phyloP scores from a whole-genome alignment of 306 rosid genomes.

The Quercus alba region DNA sequence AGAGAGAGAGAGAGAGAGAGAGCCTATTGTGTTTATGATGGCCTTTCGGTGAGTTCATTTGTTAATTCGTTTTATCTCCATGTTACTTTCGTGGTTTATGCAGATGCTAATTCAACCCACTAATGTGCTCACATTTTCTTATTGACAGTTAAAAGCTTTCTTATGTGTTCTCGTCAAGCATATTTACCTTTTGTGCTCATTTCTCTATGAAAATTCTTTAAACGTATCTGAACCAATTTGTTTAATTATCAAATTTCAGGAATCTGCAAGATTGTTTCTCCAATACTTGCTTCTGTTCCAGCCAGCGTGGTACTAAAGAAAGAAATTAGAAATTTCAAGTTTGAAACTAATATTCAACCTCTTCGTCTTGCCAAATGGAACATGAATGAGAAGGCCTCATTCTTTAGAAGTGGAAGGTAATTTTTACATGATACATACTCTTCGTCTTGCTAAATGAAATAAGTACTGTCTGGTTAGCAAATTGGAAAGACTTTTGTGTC shows the following conservation, averaged over 20 bases:
- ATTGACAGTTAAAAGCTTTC: not conserved
- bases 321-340: slow-evolving; percentile 32
- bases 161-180: not conserved
- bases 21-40: too few relatives aligned
- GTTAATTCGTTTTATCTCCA: too few relatives aligned
- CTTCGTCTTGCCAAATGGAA: slow-evolving; percentile 30
- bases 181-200: not conserved
- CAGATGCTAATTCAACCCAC: too few relatives aligned
- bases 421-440: not conserved
- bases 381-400: slow-evolving; percentile 6
- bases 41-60: too few relatives aligned
- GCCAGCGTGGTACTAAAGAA: slow-evolving; percentile 28
- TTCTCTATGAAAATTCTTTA: not conserved
- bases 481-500: too few relatives aligned
- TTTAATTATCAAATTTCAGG: slow-evolving; percentile 26
- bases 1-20: too few relatives aligned
- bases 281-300: slow-evolving; percentile 28
- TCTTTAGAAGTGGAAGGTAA: slow-evolving; percentile 30
- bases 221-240: not conserved
- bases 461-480: too few relatives aligned
- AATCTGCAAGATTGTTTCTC: slow-evolving; percentile 38
- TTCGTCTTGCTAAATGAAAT: too few relatives aligned
- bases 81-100: too few relatives aligned
- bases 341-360: slow-evolving; percentile 38
- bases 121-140: not conserved